Percentiles rank a stretch among this genome's conserved stretches.
Evolutionary conservation across 768 basidiomycete genomes (phyloP).

Genomic region (Suillus alpinus): DNA sequence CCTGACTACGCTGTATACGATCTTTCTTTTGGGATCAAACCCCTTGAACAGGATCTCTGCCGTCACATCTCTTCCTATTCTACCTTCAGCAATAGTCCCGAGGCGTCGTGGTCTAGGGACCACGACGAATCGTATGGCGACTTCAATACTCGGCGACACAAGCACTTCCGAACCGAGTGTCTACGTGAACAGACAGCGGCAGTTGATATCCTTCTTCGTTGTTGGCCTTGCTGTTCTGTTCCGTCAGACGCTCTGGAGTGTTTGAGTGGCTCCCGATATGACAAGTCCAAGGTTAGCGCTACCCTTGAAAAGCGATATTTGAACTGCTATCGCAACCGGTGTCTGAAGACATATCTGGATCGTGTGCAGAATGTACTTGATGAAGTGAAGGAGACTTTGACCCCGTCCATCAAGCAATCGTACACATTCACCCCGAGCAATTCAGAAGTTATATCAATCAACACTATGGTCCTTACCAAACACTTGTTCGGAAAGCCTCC

Average conservation of each 20-base stretch:
- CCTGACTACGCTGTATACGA: constrained; percentile 7
- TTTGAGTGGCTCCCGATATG: constrained; percentile 2
- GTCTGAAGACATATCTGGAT: constrained; percentile 10
- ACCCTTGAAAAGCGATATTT: constrained; percentile 7
- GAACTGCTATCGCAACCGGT: constrained; percentile 15
- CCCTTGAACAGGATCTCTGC: neutral
- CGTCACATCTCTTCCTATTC: neutral
- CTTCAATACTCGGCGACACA: neutral
- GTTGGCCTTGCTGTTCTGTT: constrained; percentile 16
- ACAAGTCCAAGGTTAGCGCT: neutral
- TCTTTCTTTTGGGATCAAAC: constrained; percentile 9
- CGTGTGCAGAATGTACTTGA: constrained; percentile 13
- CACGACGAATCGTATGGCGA: neutral
- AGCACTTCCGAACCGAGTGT: neutral
- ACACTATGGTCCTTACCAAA: neutral
- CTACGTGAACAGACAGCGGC: neutral
- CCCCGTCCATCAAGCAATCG: neutral
- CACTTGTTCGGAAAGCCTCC: constrained; percentile 2
- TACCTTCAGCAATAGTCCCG: constrained; percentile 7
- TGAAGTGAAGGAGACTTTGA: neutral
- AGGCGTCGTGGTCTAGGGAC: neutral
- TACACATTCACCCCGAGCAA: constrained; percentile 1
- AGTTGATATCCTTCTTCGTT: neutral
- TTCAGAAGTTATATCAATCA: neutral
- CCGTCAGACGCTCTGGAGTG: neutral